These are phyloP conservation scores for Inonotus obliquus DNA, from an alignment of 1,284 basidiomycete species.

Conservation along the genomic window DNA sequence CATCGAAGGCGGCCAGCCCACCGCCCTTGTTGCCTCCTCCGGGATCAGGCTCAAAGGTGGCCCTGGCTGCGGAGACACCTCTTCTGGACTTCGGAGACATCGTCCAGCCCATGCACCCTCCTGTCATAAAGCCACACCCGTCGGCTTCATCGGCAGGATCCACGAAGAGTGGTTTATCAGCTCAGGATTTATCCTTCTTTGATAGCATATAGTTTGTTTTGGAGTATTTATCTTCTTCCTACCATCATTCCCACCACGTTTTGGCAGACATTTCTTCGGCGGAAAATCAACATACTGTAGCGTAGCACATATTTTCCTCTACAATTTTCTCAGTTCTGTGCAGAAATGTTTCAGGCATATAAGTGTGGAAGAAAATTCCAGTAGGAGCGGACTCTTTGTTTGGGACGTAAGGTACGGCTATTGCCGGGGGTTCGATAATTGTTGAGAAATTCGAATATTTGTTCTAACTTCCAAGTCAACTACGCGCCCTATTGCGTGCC, in stretches of 20 bases:
- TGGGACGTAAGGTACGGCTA: not conserved
- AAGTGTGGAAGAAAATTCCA: not conserved
- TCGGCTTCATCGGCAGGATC: constrained; percentile 21
- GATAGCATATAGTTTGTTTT: constrained; percentile 46
- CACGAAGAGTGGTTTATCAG: constrained; percentile 49
- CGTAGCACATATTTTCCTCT: not conserved
- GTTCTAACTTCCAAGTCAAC: not conserved
- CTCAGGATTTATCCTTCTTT: constrained; percentile 73
- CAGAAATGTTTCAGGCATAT: not conserved
- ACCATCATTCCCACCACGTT: not conserved
- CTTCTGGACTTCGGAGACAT: constrained; percentile 4
- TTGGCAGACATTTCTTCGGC: not conserved
- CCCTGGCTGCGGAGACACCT: not conserved
- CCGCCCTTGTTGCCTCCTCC: not conserved
- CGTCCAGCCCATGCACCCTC: not conserved
- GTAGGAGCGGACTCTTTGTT: not conserved
- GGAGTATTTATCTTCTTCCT: not conserved
- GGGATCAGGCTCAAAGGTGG: not conserved
- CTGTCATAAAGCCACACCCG: not conserved
- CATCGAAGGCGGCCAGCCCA: not conserved
- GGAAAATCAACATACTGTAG: not conserved
- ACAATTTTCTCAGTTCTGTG: not conserved
- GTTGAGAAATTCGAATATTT: not conserved
- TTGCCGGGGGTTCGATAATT: not conserved
- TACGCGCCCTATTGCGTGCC: not conserved